Evolutionary conservation across 805 yeast genomes (phyloP), one percentile per base, ranked within the genome.

Genomic region (Hanseniaspora lindneri): DNA sequence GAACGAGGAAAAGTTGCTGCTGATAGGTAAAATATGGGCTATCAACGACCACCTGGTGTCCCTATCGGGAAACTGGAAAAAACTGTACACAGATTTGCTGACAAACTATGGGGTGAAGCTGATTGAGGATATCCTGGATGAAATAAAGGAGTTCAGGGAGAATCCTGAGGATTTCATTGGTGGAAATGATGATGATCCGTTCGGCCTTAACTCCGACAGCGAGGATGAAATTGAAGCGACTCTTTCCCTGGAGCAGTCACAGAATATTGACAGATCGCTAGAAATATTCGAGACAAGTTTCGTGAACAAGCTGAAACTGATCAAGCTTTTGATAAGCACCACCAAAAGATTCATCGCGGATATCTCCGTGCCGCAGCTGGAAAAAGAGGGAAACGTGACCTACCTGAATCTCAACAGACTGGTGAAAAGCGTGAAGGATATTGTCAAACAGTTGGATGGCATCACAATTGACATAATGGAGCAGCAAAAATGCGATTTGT

Each of bases 1-100:
- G 19, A 46, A 46, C 10, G 33, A 46, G 14, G 69, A 64, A 3
- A 68, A 88, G 55, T 63, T 83, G 27, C 63, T 76, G 1, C 67
- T 76, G 0, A 74, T 83, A 19, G 92, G 87, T 14, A 72, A 73
- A 57, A 67, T 83, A 3, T 84, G 94, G 94, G 70, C 76, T n/a
- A 60, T 66, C 29, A 80, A 87, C 59, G 83, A 78, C 49, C 21
- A 25, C 1, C 19, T 46, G 16, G 21, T 30, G 3, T 16, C 24
- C 5, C 14, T 41, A 13, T 33, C 43, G n/a, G 23, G 17, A 4
- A 34, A 36, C 19, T 33, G 44, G 43, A 34, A 25, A 17, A 33
- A 46, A 17, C 16, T 46, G 3, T 46, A 30, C 24, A 30, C 43
- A 3, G 43, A 39, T 17, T 11, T 35, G 6, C 16, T 46, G 24